These are phyloP conservation scores for Populus pruinosa DNA, from an alignment of 345 rosid species.

Conservation along the genomic window DNA sequence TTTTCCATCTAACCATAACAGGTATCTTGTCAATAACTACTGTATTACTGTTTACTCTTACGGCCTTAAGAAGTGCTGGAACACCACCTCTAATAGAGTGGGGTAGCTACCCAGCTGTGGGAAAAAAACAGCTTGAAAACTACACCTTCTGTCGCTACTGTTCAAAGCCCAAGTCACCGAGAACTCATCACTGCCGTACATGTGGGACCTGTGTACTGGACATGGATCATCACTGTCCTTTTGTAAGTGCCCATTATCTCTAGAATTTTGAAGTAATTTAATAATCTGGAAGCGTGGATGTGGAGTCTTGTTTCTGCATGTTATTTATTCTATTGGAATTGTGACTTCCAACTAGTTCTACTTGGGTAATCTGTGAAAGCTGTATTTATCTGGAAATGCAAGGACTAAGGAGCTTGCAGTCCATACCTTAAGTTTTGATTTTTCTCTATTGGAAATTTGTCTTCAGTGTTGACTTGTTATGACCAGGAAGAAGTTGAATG, in stretches of 20 bases:
- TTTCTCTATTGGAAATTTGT: not conserved
- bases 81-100: constrained; percentile 51
- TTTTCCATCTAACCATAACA: constrained; percentile 47
- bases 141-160: constrained; percentile 73
- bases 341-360: not conserved
- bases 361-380: constrained; percentile 5
- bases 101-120: constrained; percentile 87
- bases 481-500: not conserved
- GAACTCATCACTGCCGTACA: constrained; percentile 88
- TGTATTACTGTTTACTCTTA: constrained; percentile 54
- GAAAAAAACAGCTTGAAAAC: constrained; percentile 65
- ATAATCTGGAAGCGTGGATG: not conserved
- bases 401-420: not conserved
- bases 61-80: constrained; percentile 75
- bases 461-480: not conserved
- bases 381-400: not conserved
- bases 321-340: not conserved
- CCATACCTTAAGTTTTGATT: not conserved
- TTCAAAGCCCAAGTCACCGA: constrained; percentile 79
- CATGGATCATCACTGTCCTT: constrained; percentile 99
- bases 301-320: not conserved
- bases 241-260: constrained; percentile 50
- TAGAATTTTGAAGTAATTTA: not conserved
- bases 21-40: constrained; percentile 48
- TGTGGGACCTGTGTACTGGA: constrained; percentile 83